Conservation (phyloP, 208 protist species). For the Leishmania arabica region DNA sequence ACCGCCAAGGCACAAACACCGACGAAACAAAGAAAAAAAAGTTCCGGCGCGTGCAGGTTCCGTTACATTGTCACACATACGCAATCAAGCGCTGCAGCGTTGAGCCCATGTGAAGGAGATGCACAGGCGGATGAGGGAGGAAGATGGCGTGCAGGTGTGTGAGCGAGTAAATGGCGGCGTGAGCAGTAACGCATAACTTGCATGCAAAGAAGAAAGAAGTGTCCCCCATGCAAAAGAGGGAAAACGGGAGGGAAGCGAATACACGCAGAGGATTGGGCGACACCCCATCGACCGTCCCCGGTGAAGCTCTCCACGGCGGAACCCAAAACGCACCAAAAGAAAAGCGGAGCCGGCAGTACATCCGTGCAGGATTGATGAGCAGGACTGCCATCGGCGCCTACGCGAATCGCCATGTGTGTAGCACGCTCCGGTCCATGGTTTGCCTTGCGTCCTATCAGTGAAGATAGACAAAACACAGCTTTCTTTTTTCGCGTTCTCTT, state of each 20-base stretch:
- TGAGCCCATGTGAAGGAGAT: neutral
- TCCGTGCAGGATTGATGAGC: neutral
- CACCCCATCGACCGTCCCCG: neutral
- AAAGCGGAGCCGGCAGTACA: neutral
- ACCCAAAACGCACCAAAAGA: neutral
- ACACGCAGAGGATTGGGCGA: neutral
- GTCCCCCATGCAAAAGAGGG: neutral
- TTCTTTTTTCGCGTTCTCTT: neutral
- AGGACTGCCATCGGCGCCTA: neutral
- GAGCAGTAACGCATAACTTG: neutral
- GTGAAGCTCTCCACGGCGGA: neutral
- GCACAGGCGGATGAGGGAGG: neutral
- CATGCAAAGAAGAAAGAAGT: neutral
- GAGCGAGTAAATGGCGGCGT: neutral
- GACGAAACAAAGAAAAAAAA: neutral
- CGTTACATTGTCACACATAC: neutral
- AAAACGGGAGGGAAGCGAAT: too few relatives aligned
- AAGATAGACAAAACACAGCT: neutral
- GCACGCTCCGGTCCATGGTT: neutral
- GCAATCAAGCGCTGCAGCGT: neutral
- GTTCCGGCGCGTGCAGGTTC: neutral
- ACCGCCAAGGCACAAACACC: neutral
- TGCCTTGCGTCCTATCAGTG: neutral
- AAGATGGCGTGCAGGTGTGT: neutral
- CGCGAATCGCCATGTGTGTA: neutral